Base-by-base conservation (phyloP, 129 eudicot genomes). In the Glebionis coronaria region DNA sequence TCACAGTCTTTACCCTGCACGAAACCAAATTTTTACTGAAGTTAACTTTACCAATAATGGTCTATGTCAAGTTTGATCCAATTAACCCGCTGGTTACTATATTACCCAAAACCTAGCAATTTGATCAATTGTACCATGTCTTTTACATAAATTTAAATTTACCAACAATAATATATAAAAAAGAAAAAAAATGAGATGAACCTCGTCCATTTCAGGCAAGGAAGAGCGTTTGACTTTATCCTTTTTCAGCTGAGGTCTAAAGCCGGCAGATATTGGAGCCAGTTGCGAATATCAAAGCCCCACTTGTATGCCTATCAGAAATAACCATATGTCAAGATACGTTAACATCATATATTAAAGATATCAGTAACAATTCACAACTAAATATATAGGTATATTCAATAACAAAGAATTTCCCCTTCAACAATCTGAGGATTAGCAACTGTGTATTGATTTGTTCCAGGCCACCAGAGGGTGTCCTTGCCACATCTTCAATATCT, bases 401-500 rank as follows among this genome's bases (percentile, higher is more conserved):
- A 1, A 14, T 72, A 31, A 18, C 7, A 21, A 6, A 29, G 3
- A 14, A 64, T 83, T 82, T 86, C 90, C 98, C 98, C 98, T 88
- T 92, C 90, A 61, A 92, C 96, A 70, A 93, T 78, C 59, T 75
- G 86, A 62, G 95, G 96, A 74, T 88, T 93, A 59, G 85, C 87
- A 78, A 80, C 88, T 56, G 84, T 86, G 67, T 82, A 83, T 68
- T 92, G 98, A 76, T 85, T 92, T 61, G 95, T 82, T 69, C 96
- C 98, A 12, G 82, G 79, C 64, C 96, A 78, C 88, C 80, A 0
- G 89, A 70, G 66, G 98, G 95, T 23, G 90, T 92, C 73, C 96
- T 79, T 53, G 89, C 95, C 73, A 84, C 96, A 70, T 88, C 98
- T 84, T 88, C 98, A 38, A 88, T 88, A 74, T 93, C 98, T 69